Evolutionary conservation across 345 rosid species (phyloP), one percentile per base, ranked within the genome.

Genomic region (Rhizophora mangle): DNA sequence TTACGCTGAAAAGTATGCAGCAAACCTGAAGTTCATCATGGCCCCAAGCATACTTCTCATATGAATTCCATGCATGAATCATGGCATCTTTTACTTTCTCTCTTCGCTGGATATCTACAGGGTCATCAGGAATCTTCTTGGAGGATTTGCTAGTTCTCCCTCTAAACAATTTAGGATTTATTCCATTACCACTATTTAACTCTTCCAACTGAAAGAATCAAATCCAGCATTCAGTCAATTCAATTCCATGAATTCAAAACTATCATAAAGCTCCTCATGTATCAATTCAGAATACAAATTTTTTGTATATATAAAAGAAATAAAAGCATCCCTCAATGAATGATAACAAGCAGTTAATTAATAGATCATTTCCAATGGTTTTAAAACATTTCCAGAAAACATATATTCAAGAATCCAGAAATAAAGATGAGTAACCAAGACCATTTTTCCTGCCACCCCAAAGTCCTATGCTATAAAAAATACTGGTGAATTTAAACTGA

Each of bases 21-120:
- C 60, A 31, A 68, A 92, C 99, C 96, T 92, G 93, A 75, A 96
- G 98, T 76, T 96, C 98, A 68, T 96, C 99, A 39, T 87, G 76
- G 61, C 98, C 99, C 99, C 97, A 90, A 3, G 98, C 98, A 82
- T 89, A 96, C 78, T 88, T 96, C 70, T 96, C 99, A 80, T 92
- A 92, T 53, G 97, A 88, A 72, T 80, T 82, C 98, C 99, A 96
- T 16, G 96, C 99, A 82, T 96, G 97, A 68, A 89, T 60, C 99
- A 96, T 96, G 47, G 99, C 97, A 73, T 90, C 97, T 81, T 87
- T 92, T 24, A 92, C 97, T 84, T 87, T 90, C 83, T 89, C 90
- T 79, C 93, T 83, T 64, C 97, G 85, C 67, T 88, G 83, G 47
- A 64, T 67, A 29, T 83, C 94, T 54, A 85, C 68, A 16, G 93